Conservation (phyloP, 352 stramenopile genomes). For the Phytopythium mirpurense region DNA sequence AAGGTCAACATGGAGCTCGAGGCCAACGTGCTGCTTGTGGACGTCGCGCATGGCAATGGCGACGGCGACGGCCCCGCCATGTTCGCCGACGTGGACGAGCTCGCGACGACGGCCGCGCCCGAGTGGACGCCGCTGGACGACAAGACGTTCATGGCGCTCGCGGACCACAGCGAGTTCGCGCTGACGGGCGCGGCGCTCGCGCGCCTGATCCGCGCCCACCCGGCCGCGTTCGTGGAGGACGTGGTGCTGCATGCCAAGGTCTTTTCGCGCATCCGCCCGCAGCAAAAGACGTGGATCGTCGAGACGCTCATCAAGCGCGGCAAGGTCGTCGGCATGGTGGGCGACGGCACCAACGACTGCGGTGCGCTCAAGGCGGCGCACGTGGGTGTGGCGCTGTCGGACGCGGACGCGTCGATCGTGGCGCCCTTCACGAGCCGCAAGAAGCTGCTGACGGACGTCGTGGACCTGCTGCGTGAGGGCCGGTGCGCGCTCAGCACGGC, state of each 20-base stretch:
- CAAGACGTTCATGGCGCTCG: conserved; percentile 43
- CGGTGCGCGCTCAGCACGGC: conserved; percentile 86
- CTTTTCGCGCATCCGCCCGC: conserved; percentile 63
- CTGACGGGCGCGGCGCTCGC: conserved; percentile 61
- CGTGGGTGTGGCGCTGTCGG: conserved; percentile 84
- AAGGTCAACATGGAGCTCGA: conserved; percentile 75
- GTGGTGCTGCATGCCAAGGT: conserved; percentile 56
- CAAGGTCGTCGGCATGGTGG: conserved; percentile 62
- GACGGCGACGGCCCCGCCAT: conserved; percentile 18
- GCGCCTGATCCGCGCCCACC: conserved; percentile 22
- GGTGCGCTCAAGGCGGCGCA: conserved; percentile 90
- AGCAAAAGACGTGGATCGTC: conserved; percentile 81
- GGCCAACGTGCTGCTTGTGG: conserved; percentile 43
- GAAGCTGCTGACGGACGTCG: conserved; percentile 78
- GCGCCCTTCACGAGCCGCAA: conserved; percentile 88
- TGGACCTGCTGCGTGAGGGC: conserved; percentile 84
- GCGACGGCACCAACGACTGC: conserved; percentile 85
- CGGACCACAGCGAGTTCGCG: conserved; percentile 57
- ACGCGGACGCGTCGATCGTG: conserved; percentile 88
- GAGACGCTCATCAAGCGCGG: conserved; percentile 54
- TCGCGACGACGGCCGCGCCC: conserved; percentile 19
- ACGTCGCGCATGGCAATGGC: conserved; percentile 20
- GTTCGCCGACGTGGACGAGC: conserved; percentile 60
- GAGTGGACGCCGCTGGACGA: conserved; percentile 37
- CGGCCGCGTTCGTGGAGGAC: conserved; percentile 41